Conservation (phyloP, 768 basidiomycete genomes). For the Fomitopsis pulvina region DNA sequence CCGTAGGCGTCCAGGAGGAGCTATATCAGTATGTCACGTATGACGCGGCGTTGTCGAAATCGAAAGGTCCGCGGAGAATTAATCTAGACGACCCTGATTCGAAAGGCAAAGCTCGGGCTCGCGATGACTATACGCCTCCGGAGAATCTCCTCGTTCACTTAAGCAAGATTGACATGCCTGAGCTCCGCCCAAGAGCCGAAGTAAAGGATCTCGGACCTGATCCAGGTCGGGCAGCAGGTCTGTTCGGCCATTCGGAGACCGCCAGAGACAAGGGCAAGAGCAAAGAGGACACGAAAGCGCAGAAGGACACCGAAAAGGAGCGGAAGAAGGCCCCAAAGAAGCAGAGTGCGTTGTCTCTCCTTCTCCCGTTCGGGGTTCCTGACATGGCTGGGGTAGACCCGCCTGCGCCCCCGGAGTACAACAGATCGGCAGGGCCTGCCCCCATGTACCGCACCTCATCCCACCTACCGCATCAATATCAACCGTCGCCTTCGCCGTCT, state of each 20-base stretch:
- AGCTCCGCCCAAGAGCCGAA: slow-evolving; percentile 52
- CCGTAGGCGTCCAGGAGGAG: slow-evolving; percentile 43
- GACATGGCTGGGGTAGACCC: background rate
- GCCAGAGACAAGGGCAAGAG: slow-evolving; percentile 4
- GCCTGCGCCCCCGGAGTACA: background rate
- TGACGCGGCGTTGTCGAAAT: slow-evolving; percentile 35
- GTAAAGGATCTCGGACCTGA: slow-evolving; percentile 3
- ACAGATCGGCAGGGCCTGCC: slow-evolving; percentile 7
- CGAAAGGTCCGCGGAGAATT: slow-evolving; percentile 54
- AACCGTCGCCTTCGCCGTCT: slow-evolving; percentile 36
- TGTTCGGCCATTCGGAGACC: background rate
- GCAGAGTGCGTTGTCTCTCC: slow-evolving; percentile 20
- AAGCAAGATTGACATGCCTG: slow-evolving; percentile 85
- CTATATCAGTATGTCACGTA: slow-evolving; percentile 75
- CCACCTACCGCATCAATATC: slow-evolving; percentile 29
- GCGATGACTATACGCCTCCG: slow-evolving; percentile 55
- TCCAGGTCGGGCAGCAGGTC: background rate
- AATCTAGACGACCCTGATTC: slow-evolving; percentile 44
- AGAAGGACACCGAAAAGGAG: slow-evolving; percentile 25
- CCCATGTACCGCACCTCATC: slow-evolving; percentile 21
- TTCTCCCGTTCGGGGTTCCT: background rate
- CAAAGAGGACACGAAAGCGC: slow-evolving; percentile 18
- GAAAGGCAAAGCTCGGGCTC: slow-evolving; percentile 38
- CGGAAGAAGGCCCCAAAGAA: slow-evolving; percentile 31
- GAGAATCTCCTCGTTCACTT: slow-evolving; percentile 64